These are phyloP conservation scores for Thelephora ganbajun DNA, from an alignment of 768 basidiomycete genomes.

Conservation along the genomic window DNA sequence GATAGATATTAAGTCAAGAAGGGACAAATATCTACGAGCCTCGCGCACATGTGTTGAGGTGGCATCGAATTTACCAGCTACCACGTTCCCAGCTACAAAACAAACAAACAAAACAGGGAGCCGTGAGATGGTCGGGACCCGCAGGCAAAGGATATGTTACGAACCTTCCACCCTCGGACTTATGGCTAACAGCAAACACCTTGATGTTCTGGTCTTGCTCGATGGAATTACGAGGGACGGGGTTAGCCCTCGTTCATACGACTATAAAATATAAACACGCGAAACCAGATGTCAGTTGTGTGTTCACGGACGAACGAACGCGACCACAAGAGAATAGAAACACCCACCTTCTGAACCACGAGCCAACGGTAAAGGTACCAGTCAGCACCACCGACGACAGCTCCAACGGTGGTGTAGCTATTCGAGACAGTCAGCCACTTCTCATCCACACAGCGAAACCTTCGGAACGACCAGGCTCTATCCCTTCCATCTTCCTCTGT, in stretches of 20 bases:
- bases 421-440: too few species aligned
- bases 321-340: neutral
- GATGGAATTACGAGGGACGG: constrained; percentile 80
- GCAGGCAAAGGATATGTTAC: neutral
- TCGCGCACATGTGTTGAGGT: too few species aligned
- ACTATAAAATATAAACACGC: constrained; percentile 19
- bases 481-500: too few species aligned
- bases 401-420: constrained; percentile 31
- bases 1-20: too few species aligned
- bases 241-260: constrained; percentile 58
- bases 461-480: too few species aligned
- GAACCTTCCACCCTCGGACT: constrained; percentile 58
- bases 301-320: too few species aligned
- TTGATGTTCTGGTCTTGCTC: constrained; percentile 66
- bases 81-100: constrained; percentile 57
- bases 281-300: neutral
- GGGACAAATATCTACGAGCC: too few species aligned
- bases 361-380: constrained; percentile 32
- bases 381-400: constrained; percentile 24
- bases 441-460: too few species aligned
- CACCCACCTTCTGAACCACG: constrained; percentile 25
- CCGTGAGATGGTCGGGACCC: too few species aligned
- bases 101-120: constrained; percentile 5
- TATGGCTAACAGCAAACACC: constrained; percentile 52
- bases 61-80: constrained; percentile 35